Evolutionary conservation across 805 yeast species (phyloP), one percentile per base, ranked within the genome.

Genomic region (Candida michaelii): DNA sequence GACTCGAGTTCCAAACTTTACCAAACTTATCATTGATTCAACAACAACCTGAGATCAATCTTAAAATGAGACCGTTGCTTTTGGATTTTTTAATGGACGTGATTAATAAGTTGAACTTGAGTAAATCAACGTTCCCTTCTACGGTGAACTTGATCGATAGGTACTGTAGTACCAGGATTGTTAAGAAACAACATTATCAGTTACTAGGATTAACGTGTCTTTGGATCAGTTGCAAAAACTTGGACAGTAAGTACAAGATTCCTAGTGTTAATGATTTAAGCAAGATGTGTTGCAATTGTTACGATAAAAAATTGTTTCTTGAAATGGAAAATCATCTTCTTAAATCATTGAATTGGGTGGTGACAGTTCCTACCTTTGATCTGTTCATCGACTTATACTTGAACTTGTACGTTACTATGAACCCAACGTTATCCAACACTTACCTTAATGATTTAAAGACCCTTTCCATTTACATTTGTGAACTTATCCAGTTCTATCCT

Each of bases 311-410:
- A 48, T 66, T 77, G 46, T 79, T 85, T 55, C 64, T 80, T 44
- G 81, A 80, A 54, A 80, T 83, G 80, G 95, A 85, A 58, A 71
- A 80, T 44, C 83, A 82, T 52, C 72, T 85, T 32, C 66, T 85
- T 44, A 79, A 76, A 53, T 70, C 80, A 4, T 65, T 85, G 47
- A 69, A 79, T 42, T 85, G 91, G 91, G 71, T 76, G 48, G 65
- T 83, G 27, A 73, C 79, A 39, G 66, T 74, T 25, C 79, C 87
- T 17, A 80, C 86, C 3, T 75, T 79, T 50, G 89, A 83, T 59
- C 65, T 76, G 10, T 81, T 81, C 52, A 66, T 83, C 43, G 88
- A 84, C 53, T 59, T 83, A 40, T 72, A 71, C 51, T 59, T 82
- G 40, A 70, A 73, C 48, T 59, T 82, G 39, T 47, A 51, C 45